Conservation (phyloP, 1,139 yeast genomes). For the Arxiozyma telluris region DNA sequence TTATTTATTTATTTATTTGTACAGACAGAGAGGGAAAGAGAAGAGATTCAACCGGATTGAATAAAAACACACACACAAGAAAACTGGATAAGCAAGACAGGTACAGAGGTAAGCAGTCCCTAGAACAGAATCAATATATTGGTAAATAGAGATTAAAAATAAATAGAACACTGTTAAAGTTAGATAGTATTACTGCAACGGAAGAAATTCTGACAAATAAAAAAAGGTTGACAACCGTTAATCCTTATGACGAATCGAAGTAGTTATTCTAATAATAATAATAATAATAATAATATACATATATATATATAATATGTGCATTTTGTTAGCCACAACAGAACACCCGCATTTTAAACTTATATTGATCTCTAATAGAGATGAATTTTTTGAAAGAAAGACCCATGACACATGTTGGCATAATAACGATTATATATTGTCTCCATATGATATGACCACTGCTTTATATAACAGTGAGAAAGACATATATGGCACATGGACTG, state of each 20-base stretch:
- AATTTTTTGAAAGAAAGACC: constrained; percentile 67
- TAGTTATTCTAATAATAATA: background rate
- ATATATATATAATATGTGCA: constrained; percentile 43
- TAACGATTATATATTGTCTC: constrained; percentile 47
- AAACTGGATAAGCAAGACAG: background rate
- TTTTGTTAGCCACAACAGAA: constrained; percentile 48
- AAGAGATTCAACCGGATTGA: no score
- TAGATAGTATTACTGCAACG: background rate
- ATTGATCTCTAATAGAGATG: constrained; percentile 78
- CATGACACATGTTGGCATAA: constrained; percentile 47
- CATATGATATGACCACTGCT: constrained; percentile 56
- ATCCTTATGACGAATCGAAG: background rate
- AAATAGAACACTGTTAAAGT: background rate
- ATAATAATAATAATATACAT: background rate
- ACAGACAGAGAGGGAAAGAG: no score
- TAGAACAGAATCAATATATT: no score
- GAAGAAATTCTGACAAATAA: no score
- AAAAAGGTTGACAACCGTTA: background rate
- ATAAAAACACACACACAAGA: no score
- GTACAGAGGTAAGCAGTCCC: background rate
- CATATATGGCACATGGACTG: constrained; percentile 84
- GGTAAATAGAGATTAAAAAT: no score
- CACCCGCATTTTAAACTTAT: constrained; percentile 64
- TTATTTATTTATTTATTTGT: no score
- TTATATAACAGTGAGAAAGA: constrained; percentile 2